A percentile compares a stretch with the other conserved stretches of the same genome.
These are phyloP conservation scores for Wickerhamomyces chaumierensis DNA, from an alignment of 805 yeast species.

Conservation along the genomic window DNA sequence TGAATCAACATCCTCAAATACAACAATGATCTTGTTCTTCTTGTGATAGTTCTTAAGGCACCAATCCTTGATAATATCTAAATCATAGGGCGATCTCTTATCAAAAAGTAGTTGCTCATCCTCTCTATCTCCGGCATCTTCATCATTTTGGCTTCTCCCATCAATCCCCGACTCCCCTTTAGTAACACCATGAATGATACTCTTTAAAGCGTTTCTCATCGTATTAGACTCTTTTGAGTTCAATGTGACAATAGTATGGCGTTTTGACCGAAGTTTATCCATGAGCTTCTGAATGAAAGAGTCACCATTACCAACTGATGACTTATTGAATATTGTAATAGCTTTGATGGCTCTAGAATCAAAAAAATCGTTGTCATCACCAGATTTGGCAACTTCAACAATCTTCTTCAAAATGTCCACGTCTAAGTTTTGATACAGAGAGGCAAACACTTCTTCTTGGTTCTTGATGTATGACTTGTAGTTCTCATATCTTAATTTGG, in stretches of 20 bases:
- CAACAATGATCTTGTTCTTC: slow-evolving; percentile 10
- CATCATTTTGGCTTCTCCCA: slow-evolving; percentile 2
- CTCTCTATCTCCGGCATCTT: slow-evolving; percentile 8
- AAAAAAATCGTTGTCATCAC: neutral
- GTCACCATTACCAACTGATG: neutral
- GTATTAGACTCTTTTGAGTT: slow-evolving; percentile 18
- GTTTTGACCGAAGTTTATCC: neutral
- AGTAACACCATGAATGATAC: slow-evolving; percentile 10
- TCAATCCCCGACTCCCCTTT: neutral
- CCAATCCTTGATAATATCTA: slow-evolving; percentile 18
- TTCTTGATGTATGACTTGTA: slow-evolving; percentile 5
- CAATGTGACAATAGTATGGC: slow-evolving; percentile 8
- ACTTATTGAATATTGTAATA: neutral
- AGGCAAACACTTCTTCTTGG: slow-evolving; percentile 5
- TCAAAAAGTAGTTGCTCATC: slow-evolving; percentile 8
- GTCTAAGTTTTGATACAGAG: neutral
- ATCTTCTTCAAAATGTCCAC: neutral
- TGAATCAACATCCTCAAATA: slow-evolving; percentile 18
- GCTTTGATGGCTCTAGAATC: neutral
- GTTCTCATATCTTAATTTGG: slow-evolving; percentile 8
- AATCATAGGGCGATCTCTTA: slow-evolving; percentile 15
- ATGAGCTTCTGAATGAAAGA: neutral
- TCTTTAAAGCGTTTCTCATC: slow-evolving; percentile 13
- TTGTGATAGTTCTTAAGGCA: slow-evolving; percentile 5
- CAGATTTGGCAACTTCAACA: neutral